Evolutionary conservation across 2,329 filamentous ascomycete genomes (phyloP), one percentile per base, ranked within the genome.

Genomic region (Colletotrichum truncatum): DNA sequence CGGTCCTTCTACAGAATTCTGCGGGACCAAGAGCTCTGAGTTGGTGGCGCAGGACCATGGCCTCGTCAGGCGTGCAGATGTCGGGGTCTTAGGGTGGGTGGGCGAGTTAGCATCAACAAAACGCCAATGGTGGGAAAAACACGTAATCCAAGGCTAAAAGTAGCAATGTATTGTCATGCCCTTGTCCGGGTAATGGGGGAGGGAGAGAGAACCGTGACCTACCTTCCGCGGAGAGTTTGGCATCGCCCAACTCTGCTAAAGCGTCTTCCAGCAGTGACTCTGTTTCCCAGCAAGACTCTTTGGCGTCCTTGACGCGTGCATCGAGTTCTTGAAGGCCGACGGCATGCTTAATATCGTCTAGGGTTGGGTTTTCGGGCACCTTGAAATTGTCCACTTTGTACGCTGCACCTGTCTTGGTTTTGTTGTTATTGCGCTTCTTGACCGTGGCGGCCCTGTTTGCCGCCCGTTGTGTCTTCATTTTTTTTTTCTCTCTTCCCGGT

Each of bases 21-120:
- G 88, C 86, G 21, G 92, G 91, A n/a, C 94, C 94, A 67, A 94
- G 83, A 55, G 88, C 84, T 74, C 91, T 91, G 64, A 97, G 84
- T 68, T 91, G 85, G 71, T 90, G 86, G 69, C 92, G 89, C 74
- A 90, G 91, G 16, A 83, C 81, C 64, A 85, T 81, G 25, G 91
- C 88, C 79, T 97, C 91, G 68, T 92, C 87, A 10, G 88, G 82
- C 1, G 89, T 89, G 78, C 90, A 93, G 25, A 80, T 80, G 64
- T 85, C 84, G 36, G 85, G 74, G 70, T 80, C 80, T 59, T 43
- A 70, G 70, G 46, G 48, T 43, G 45, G 32, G 59, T 46, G 69
- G 51, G 30, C 45, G 18, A 48, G 60, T 66, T 59, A 66, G 64
- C 53, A 53, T 57, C 59, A 59, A 39, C 30, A 26, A 60, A 41